Evolutionary conservation across 1,139 yeast species (phyloP), one percentile per base, ranked within the genome.

Genomic region (Magnusiomyces tetraspermus): DNA sequence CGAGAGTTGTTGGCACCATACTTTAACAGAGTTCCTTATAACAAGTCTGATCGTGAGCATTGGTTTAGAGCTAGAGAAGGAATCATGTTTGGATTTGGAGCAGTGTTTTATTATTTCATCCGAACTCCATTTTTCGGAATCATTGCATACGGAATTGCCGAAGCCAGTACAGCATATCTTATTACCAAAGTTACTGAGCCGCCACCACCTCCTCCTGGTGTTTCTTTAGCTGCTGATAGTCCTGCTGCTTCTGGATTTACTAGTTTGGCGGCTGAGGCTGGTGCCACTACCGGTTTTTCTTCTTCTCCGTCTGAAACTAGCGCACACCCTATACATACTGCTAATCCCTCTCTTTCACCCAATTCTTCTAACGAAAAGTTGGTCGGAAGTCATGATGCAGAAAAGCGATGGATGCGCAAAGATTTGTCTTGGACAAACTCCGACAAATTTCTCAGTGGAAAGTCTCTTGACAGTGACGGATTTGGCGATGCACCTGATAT

Each of bases 41-140:
- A 68, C 3, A 64, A 74, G 8, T 57, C 66, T n/a, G 80, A 79
- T 52, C 69, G 69, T 48, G 69, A 71, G 11, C 74, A 71, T 52
- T 81, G 86, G 86, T 66, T 72, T 52, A 69, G 70, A 22, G 75
- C 82, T 11, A 70, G 86, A 41, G 79, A 76, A 51, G 85, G 85
- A 0, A 71, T 79, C 21, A 65, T 81, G 46, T 76, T 77, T 58
- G 85, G 85, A 1, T 80, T 79, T 59, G 79, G 82, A 1, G 62
- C 78, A n/a, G 73, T 75, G 47, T 77, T 75, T 63, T 78, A 71
- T 57, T 58, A 71, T 49, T 61, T 78, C 44, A 65, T 78, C 53
- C 66, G 70, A 44, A 64, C 75, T 23, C 80, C 83, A 0, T 70
- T 72, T 57, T 57, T 77, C 1, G 76, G 82, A 0, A 70, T 77